These are phyloP conservation scores for Microthyrium microscopicum DNA, from an alignment of 2,329 filamentous ascomycete species.

Conservation along the genomic window DNA sequence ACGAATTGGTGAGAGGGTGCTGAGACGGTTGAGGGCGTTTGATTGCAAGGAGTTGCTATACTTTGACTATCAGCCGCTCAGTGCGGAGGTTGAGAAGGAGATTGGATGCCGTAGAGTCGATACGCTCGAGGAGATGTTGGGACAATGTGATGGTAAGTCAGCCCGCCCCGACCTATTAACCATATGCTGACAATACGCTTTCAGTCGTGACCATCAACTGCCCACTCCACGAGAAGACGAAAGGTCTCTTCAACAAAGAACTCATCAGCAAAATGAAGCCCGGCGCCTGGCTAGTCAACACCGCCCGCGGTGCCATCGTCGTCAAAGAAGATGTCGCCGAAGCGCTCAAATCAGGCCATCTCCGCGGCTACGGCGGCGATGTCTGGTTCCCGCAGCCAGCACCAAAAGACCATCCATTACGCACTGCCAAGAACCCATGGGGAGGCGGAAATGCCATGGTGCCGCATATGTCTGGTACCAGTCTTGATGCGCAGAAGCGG, in stretches of 20 bases:
- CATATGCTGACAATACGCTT: too few species aligned
- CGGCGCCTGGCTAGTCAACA: conserved; percentile 97
- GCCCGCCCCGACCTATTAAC: too few species aligned
- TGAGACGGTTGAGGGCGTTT: conserved; percentile 89
- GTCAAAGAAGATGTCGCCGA: conserved; percentile 98
- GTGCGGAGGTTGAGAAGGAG: conserved; percentile 74
- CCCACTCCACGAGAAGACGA: conserved; percentile 95
- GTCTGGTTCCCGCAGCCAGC: conserved; percentile 98
- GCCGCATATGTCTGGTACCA: conserved; percentile 96
- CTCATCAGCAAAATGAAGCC: conserved; percentile 95
- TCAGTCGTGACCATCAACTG: conserved; percentile 98
- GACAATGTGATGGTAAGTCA: conserved; percentile 86
- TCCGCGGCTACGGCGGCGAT: conserved; percentile 74
- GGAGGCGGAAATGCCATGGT: conserved; percentile 98
- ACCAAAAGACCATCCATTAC: conserved; percentile 79
- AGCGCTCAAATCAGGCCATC: conserved; percentile 79
- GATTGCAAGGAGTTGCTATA: conserved; percentile 99
- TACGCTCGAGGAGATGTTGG: conserved; percentile 78
- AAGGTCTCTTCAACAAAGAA: conserved; percentile 95
- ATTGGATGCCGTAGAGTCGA: conserved; percentile 88
- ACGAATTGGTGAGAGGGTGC: conserved; percentile 93
- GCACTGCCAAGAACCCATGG: conserved; percentile 84
- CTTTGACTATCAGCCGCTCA: conserved; percentile 96
- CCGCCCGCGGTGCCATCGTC: conserved; percentile 93
- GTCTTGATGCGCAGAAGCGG: conserved; percentile 90